Percentiles rank a stretch among this genome's conserved stretches.
phyloP scores from a whole-genome alignment of 2,329 filamentous ascomycete species.

The Calonectria pauciramosa region DNA sequence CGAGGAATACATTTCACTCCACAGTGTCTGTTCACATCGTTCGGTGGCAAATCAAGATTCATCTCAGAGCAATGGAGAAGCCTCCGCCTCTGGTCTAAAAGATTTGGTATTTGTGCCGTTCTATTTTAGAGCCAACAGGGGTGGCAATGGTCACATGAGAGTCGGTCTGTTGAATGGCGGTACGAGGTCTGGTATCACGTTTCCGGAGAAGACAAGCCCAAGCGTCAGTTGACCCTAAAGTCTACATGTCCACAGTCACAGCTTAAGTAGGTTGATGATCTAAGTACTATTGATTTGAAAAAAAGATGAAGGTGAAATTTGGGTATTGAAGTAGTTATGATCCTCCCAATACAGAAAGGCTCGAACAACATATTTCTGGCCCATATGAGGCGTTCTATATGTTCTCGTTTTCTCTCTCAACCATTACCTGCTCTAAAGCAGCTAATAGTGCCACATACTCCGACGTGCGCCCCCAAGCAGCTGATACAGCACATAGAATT shows the following conservation, averaged over 20 bases:
- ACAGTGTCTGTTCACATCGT: slow-evolving; percentile 8
- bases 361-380: too few relatives aligned
- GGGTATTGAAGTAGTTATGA: not conserved
- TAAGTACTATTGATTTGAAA: not conserved
- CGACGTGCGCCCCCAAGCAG: slow-evolving; percentile 35
- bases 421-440: slow-evolving; percentile 5
- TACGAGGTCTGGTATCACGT: slow-evolving; percentile 12
- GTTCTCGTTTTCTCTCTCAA: not conserved
- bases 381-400: not conserved
- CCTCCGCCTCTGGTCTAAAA: not conserved
- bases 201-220: slow-evolving; percentile 23
- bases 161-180: slow-evolving; percentile 32
- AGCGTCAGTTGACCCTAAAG: not conserved
- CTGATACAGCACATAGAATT: slow-evolving; percentile 29
- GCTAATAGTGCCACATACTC: slow-evolving; percentile 19
- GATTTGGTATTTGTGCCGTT: slow-evolving; percentile 32
- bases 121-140: slow-evolving; percentile 33
- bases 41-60: not conserved
- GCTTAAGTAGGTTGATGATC: too few relatives aligned
- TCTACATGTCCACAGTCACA: not conserved
- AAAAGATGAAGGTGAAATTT: not conserved
- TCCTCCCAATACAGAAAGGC: not conserved
- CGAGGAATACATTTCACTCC: slow-evolving; percentile 30
- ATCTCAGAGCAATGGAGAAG: not conserved
- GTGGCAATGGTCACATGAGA: slow-evolving; percentile 35